Percentiles rank a stretch among this genome's conserved stretches.
Conservation (phyloP, 257 asterid species). For the Echium plantagineum region DNA sequence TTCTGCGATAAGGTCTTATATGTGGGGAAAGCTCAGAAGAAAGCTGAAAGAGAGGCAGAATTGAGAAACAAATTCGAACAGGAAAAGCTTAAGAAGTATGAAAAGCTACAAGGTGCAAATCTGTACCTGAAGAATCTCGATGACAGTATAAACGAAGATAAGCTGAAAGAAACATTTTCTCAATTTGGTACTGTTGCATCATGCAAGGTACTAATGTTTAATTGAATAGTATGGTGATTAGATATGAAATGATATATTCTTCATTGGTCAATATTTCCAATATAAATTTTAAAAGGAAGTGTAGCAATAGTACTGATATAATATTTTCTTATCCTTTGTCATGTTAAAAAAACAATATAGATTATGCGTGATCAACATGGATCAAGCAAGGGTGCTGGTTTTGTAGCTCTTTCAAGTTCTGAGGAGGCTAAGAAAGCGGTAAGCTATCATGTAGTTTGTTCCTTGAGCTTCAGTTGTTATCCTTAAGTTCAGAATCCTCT, state of each 20-base stretch:
- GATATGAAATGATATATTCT: not conserved
- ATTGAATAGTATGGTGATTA: not conserved
- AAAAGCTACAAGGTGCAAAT: slow-evolving; percentile 52
- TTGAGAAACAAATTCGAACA: slow-evolving; percentile 48
- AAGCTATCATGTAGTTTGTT: slow-evolving; percentile 12
- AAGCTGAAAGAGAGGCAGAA: slow-evolving; percentile 64
- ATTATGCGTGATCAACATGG: slow-evolving; percentile 66
- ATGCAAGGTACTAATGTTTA: slow-evolving; percentile 46
- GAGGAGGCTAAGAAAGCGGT: slow-evolving; percentile 81
- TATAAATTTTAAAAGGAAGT: too few species aligned
- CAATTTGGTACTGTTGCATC: slow-evolving; percentile 61
- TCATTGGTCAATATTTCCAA: not conserved
- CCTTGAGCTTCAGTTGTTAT: not conserved
- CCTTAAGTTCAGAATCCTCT: not conserved
- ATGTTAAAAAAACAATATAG: slow-evolving; percentile 16
- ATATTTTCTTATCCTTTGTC: too few species aligned
- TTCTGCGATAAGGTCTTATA: slow-evolving; percentile 47
- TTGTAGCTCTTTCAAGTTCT: slow-evolving; percentile 66
- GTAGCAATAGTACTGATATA: too few species aligned
- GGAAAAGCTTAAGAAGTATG: slow-evolving; percentile 45
- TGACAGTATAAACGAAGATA: slow-evolving; percentile 56
- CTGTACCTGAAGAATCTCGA: slow-evolving; percentile 72
- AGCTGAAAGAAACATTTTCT: slow-evolving; percentile 53
- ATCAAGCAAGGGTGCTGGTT: slow-evolving; percentile 72
- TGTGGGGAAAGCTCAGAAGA: slow-evolving; percentile 72